A percentile compares a stretch with the other conserved stretches of the same genome.
These are phyloP conservation scores for Raphanus sativus DNA, from an alignment of 345 rosid species.

Conservation along the genomic window DNA sequence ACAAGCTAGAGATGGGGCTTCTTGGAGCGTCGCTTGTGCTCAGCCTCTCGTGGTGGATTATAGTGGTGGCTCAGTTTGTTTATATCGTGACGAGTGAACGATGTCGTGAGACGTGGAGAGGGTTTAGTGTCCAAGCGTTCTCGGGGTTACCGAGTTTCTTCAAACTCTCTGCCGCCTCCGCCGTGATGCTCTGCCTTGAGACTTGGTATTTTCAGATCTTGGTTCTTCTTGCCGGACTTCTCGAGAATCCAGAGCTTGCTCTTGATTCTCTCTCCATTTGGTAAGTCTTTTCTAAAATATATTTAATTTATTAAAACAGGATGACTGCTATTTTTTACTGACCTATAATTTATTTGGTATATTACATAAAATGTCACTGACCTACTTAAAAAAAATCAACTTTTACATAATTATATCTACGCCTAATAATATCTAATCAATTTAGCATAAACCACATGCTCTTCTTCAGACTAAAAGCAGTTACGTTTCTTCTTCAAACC, in stretches of 20 bases:
- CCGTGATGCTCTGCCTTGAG: conserved; percentile 67
- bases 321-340: no score
- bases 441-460: no score
- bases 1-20: conserved; percentile 46
- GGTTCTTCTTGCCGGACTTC: conserved; percentile 58
- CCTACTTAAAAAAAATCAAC: no score
- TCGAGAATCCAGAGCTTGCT: conserved; percentile 57
- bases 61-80: conserved; percentile 53
- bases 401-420: no score
- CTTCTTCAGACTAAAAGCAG: no score
- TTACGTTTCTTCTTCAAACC: no score
- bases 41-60: conserved; percentile 60
- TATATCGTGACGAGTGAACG: conserved; percentile 47
- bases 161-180: conserved; percentile 61
- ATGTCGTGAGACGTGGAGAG: conserved; percentile 51
- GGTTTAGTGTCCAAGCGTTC: conserved; percentile 52
- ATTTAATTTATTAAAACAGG: no score
- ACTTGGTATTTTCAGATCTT: conserved; percentile 60
- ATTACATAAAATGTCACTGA: no score
- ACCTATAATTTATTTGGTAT: no score
- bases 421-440: no score
- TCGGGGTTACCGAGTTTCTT: conserved; percentile 46
- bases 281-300: conserved; percentile 3
- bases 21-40: conserved; percentile 56
- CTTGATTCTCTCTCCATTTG: conserved; percentile 43